Evolutionary conservation across 2,329 filamentous ascomycete species (phyloP).

Genomic region (Leptodontidium sp.): DNA sequence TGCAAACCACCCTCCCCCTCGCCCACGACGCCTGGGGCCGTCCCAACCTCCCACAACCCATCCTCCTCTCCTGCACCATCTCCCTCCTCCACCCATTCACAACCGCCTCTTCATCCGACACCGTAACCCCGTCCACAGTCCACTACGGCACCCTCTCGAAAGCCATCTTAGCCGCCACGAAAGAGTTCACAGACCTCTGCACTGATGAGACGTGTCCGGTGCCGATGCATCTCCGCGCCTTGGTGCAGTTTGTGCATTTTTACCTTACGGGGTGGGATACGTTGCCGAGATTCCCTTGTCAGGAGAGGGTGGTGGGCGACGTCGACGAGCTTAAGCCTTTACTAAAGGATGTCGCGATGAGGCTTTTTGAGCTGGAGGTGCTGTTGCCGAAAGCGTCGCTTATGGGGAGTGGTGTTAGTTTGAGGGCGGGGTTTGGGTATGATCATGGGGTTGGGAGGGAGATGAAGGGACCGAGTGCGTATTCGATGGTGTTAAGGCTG

Average conservation of each 20-base stretch:
- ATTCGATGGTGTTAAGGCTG: slow-evolving; percentile 50
- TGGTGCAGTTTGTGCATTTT: slow-evolving; percentile 29
- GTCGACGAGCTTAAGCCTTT: slow-evolving; percentile 37
- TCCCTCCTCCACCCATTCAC: slow-evolving; percentile 62
- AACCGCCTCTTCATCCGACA: slow-evolving; percentile 63
- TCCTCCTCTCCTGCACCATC: slow-evolving; percentile 66
- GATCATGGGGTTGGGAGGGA: slow-evolving; percentile 34
- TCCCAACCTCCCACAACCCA: slow-evolving; percentile 62
- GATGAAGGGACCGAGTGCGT: slow-evolving; percentile 31
- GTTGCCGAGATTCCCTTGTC: slow-evolving; percentile 10
- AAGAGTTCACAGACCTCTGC: slow-evolving; percentile 25
- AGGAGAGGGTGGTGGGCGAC: background rate
- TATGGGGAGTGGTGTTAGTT: slow-evolving; percentile 64
- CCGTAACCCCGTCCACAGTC: slow-evolving; percentile 72
- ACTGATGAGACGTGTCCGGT: slow-evolving; percentile 18
- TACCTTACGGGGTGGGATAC: slow-evolving; percentile 26
- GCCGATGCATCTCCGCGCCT: slow-evolving; percentile 24
- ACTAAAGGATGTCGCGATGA: slow-evolving; percentile 50
- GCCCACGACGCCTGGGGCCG: slow-evolving; percentile 65
- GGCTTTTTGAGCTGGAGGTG: slow-evolving; percentile 60
- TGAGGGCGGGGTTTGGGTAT: slow-evolving; percentile 55
- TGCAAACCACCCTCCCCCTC: slow-evolving; percentile 59
- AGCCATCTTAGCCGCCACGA: slow-evolving; percentile 57
- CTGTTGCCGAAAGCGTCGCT: slow-evolving; percentile 74
- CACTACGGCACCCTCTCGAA: slow-evolving; percentile 80